Conservation (phyloP, 768 basidiomycete species). For the Leccinum aurantiacum region DNA sequence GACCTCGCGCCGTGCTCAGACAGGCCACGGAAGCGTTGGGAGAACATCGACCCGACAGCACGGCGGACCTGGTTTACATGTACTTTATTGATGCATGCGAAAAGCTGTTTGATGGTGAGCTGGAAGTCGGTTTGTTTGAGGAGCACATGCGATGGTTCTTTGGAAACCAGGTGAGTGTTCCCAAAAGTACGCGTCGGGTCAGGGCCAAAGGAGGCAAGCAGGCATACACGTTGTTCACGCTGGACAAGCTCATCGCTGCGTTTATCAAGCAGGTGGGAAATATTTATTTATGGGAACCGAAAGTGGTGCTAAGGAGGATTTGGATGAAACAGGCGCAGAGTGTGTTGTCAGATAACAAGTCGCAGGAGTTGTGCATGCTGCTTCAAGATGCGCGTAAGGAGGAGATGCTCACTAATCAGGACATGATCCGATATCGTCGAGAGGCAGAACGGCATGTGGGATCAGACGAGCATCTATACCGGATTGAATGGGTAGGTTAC, state of each 20-base stretch:
- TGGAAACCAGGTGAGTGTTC: constrained; percentile 67
- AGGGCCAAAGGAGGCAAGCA: constrained; percentile 40
- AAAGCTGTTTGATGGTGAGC: constrained; percentile 88
- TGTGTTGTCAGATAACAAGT: constrained; percentile 78
- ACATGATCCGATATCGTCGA: constrained; percentile 74
- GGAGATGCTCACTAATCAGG: constrained; percentile 55
- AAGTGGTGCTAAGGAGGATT: not conserved
- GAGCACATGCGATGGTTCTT: constrained; percentile 96
- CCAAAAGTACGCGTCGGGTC: not conserved
- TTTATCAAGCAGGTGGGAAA: constrained; percentile 85
- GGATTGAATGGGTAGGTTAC: constrained; percentile 68
- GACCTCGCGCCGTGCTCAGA: constrained; percentile 60
- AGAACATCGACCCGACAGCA: constrained; percentile 44
- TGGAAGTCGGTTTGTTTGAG: constrained; percentile 91
- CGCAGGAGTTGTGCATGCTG: constrained; percentile 80
- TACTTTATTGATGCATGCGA: constrained; percentile 90
- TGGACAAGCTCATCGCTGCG: constrained; percentile 88
- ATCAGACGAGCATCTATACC: constrained; percentile 74
- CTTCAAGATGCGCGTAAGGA: constrained; percentile 62
- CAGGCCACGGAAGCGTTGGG: constrained; percentile 66
- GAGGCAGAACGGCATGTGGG: constrained; percentile 77
- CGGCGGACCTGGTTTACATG: constrained; percentile 75
- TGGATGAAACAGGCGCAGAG: constrained; percentile 71
- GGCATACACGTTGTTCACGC: constrained; percentile 89
- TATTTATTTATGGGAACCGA: not conserved